Evolutionary conservation across 495 filamentous ascomycete species (phyloP), one percentile per base, ranked within the genome.

Genomic region (Oleoguttula mirabilis): DNA sequence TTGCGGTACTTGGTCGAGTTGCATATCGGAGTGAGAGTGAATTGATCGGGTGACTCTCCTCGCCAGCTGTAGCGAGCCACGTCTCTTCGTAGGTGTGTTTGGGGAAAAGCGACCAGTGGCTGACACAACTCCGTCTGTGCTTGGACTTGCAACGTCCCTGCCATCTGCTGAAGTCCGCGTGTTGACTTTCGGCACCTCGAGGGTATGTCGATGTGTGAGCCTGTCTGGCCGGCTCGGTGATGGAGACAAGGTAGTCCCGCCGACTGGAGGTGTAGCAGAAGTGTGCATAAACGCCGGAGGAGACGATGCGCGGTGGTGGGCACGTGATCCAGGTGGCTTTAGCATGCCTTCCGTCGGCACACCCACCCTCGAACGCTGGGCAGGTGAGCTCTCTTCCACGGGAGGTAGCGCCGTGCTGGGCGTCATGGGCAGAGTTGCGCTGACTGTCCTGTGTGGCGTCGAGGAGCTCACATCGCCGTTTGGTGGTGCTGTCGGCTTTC

Each of bases 71-170:
- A 92, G 63, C 19, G 90, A 98, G n/a, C 77, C 77, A 50, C 90
- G 72, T 39, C 88, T 76, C 22, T 73, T 66, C 14, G 64, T 55
- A 14, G 65, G 65, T 7, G 63, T 64, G 0, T 81, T 84, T 0
- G 87, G 86, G n/a, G 88, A 94, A 54, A 90, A 83, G 40, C 85
- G 76, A 36, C 85, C 90, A 45, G 69, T 88, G 19, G 75, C 71
- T 35, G 71, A 77, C 1, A 74, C 73, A 19, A 66, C 69, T 44
- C 90, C 82, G 33, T 80, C 76, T 14, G 40, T 51, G 58, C 14
- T 69, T 52, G 27, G 64, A 16, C 21, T 38, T 14, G 24, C 6
- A 14, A 16, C 15, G 15, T 45, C 32, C n/a, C 34, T 12, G 7
- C 42, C 34, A 38, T 80, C 76, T 39, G 68, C 64, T 35, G 75